Evolutionary conservation across 495 filamentous ascomycete genomes (phyloP).

Genomic region (Pseudevernia furfuracea): DNA sequence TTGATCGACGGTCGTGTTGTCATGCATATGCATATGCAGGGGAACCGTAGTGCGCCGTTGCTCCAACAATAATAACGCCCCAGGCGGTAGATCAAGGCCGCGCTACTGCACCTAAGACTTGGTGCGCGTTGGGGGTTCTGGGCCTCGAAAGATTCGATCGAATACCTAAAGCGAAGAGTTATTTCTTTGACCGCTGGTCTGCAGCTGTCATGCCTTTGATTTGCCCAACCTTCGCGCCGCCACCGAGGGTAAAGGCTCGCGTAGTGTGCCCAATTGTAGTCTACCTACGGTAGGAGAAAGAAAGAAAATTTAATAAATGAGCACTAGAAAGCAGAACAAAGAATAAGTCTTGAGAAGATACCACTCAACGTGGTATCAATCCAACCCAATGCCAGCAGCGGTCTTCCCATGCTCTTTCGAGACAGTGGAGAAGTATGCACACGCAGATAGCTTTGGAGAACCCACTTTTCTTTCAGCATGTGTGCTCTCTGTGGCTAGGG

Average conservation of each 20-base stretch:
- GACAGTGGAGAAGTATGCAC: background rate
- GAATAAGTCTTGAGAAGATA: no score
- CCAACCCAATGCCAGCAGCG: background rate
- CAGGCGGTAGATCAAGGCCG: slow-evolving; percentile 1
- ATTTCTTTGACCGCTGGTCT: background rate
- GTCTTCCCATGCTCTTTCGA: background rate
- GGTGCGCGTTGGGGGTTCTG: slow-evolving; percentile 1
- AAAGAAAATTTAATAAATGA: background rate
- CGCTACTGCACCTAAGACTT: slow-evolving; percentile 4
- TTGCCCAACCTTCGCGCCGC: background rate
- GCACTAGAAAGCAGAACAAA: no score
- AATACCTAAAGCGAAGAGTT: no score
- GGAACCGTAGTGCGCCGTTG: background rate
- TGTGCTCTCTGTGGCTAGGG: background rate
- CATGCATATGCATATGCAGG: slow-evolving; percentile 2
- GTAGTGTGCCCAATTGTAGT: background rate
- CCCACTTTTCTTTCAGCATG: background rate
- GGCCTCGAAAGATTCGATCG: background rate
- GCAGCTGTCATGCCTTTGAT: background rate
- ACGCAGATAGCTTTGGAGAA: background rate
- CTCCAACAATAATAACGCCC: background rate
- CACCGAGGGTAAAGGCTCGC: background rate
- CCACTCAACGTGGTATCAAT: background rate
- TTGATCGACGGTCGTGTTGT: background rate
- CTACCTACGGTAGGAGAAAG: background rate